Evolutionary conservation across 257 asterid species (phyloP).

Genomic region (Ballota nigra): DNA sequence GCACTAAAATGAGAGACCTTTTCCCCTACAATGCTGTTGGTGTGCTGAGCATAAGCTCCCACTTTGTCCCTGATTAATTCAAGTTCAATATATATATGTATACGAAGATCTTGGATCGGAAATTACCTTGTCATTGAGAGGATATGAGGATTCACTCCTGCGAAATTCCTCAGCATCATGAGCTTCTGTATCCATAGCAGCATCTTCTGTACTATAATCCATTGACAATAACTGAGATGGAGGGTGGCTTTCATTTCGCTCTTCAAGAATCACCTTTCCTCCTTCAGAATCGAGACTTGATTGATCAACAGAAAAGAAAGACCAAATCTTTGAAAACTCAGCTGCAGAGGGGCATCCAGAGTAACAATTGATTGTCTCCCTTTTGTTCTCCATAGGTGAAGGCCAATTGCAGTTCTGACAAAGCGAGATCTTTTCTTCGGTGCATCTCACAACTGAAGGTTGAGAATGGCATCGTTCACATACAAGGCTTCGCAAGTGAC

Average conservation of each 20-base stretch:
- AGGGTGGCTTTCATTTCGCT: slow-evolving; percentile 23
- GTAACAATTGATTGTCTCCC: slow-evolving; percentile 47
- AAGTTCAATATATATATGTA: neutral
- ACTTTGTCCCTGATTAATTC: slow-evolving; percentile 28
- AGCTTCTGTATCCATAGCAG: slow-evolving; percentile 34
- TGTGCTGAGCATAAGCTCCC: slow-evolving; percentile 35
- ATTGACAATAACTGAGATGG: neutral
- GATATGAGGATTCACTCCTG: slow-evolving; percentile 23
- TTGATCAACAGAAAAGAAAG: slow-evolving; percentile 39
- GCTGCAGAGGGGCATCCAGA: slow-evolving; percentile 70
- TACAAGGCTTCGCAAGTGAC: slow-evolving; percentile 58
- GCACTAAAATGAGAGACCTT: slow-evolving; percentile 24
- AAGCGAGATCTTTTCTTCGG: slow-evolving; percentile 52
- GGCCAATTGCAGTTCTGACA: slow-evolving; percentile 62
- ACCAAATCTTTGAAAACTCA: slow-evolving; percentile 67
- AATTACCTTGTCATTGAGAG: slow-evolving; percentile 39
- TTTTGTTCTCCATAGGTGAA: slow-evolving; percentile 28
- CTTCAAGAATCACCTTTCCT: slow-evolving; percentile 22
- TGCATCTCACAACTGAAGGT: slow-evolving; percentile 50
- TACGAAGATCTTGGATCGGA: slow-evolving; percentile 11
- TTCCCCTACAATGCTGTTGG: slow-evolving; percentile 63
- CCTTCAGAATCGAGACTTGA: slow-evolving; percentile 24
- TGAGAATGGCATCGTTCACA: slow-evolving; percentile 55
- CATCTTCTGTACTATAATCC: slow-evolving; percentile 28
- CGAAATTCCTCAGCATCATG: slow-evolving; percentile 27